Base-by-base conservation (phyloP, 192 early-diverging fungal genomes). In the Physocladia obscura region DNA sequence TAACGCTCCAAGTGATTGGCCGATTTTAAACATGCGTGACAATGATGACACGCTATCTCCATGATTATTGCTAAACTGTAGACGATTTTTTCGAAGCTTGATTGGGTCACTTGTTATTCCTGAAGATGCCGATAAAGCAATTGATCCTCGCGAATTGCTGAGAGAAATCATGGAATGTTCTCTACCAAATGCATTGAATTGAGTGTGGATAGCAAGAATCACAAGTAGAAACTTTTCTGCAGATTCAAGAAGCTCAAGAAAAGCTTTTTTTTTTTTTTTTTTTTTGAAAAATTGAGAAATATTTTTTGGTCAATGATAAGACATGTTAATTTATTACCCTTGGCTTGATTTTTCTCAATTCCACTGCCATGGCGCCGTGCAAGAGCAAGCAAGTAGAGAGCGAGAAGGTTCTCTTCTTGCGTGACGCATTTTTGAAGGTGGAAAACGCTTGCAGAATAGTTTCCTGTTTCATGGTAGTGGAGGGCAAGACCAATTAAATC, bases 361-460 rank as follows among this genome's bases (percentile, higher is more conserved):
- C 76, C 76, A 70, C 76, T 74, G 4, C 76, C 76, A 56, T 77
- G 70, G 49, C 76, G 29, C n/a, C 74, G 65, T 2, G 67, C 37
- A 26, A 77, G 51, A 30, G 57, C 76, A 21, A 62, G 62, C 13
- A 77, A 49, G 62, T 77, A 74, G 5, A 68, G 13, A 1, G 63
- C 71, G 3, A 77, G 65, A 8, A 71, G 69, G 31, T 77, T 65
- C 15, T 21, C n/a, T 13, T 35, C 1, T 26, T 11, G 13, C 54
- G 70, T 22, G 59, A 36, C 11, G 71, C 59, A 21, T 68, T 67
- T 31, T 62, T 62, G 40, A 35, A 76, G 44, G 60, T 76, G 68
- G 24, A 36, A 65, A 19, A 71, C 75, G 8, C 52, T 57, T 8
- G 68, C 34, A 31, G 4, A 5, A 21, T 74, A 27, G 4, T 73